Evolutionary conservation across 2,329 filamentous ascomycete genomes (phyloP).

Genomic region (Dryadomyces quercivorus): DNA sequence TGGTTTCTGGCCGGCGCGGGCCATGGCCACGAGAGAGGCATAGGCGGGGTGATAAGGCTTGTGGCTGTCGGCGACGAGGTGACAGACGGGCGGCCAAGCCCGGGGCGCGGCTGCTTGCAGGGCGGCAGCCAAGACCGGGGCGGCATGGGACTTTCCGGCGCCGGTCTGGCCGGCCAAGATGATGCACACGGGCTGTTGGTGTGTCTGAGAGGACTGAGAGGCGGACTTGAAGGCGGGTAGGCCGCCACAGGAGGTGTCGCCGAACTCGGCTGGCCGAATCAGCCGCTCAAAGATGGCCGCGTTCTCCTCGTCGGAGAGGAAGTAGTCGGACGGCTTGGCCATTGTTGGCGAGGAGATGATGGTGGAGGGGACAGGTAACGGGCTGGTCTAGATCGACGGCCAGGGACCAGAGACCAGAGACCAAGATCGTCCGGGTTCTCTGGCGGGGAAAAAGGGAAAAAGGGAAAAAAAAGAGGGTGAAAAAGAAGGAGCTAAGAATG

Average conservation of each 20-base stretch:
- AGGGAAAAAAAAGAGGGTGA: too few species aligned
- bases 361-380: too few species aligned
- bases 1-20: slow-evolving; percentile 11
- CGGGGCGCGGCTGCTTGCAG: slow-evolving; percentile 12
- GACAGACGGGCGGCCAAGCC: slow-evolving; percentile 16
- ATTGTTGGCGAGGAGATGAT: neutral
- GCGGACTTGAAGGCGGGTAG: neutral
- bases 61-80: slow-evolving; percentile 37
- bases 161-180: slow-evolving; percentile 34
- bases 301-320: slow-evolving; percentile 17
- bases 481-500: too few species aligned
- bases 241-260: neutral
- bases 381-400: too few species aligned
- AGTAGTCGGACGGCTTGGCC: slow-evolving; percentile 10
- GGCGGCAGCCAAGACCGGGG: slow-evolving; percentile 24
- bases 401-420: too few species aligned
- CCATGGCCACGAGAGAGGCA: slow-evolving; percentile 15
- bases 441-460: too few species aligned
- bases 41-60: slow-evolving; percentile 35
- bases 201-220: too few species aligned
- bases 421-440: too few species aligned
- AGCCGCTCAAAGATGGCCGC: slow-evolving; percentile 15
- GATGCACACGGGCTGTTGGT: slow-evolving; percentile 26
- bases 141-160: slow-evolving; percentile 33
- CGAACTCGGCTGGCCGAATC: slow-evolving; percentile 13